phyloP scores from a whole-genome alignment of 306 rosid genomes.

The Dalbergia cochinchinensis region DNA sequence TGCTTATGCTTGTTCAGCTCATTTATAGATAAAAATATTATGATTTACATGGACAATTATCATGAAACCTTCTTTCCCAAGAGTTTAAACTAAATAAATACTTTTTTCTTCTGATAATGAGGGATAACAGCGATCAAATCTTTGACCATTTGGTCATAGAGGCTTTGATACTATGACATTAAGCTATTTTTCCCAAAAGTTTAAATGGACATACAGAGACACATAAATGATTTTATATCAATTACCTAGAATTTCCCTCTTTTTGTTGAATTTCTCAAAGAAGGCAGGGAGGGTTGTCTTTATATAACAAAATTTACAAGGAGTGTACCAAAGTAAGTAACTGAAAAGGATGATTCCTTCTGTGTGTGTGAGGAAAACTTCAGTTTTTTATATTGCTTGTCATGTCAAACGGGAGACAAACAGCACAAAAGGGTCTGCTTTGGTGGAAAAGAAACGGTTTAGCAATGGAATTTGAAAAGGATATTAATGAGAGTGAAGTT shows the following conservation, averaged over 20 bases:
- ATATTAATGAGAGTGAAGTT: slow-evolving; percentile 7
- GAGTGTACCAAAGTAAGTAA: background rate
- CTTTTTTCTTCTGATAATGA: too few relatives aligned
- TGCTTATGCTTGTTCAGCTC: background rate
- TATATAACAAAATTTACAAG: background rate
- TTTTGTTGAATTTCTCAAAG: background rate
- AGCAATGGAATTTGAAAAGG: slow-evolving; percentile 38
- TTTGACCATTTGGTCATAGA: too few relatives aligned
- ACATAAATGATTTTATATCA: too few relatives aligned
- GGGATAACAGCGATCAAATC: too few relatives aligned
- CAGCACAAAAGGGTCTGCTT: slow-evolving; percentile 40
- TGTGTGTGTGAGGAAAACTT: slow-evolving; percentile 5
- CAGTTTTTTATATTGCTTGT: background rate
- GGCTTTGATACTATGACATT: too few relatives aligned
- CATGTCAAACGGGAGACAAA: slow-evolving; percentile 49
- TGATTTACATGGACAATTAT: background rate
- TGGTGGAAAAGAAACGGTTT: slow-evolving; percentile 45
- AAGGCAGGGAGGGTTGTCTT: background rate
- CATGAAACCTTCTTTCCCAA: too few relatives aligned
- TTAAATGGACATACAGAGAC: too few relatives aligned
- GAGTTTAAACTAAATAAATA: too few relatives aligned
- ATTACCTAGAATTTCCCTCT: background rate
- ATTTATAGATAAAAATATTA: slow-evolving; percentile 13
- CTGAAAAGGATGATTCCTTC: slow-evolving; percentile 27
- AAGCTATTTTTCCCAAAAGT: too few relatives aligned